A percentile compares a stretch with the other conserved stretches of the same genome.
phyloP scores from a whole-genome alignment of 2,329 filamentous ascomycete genomes.

The Fusarium pilosicola region DNA sequence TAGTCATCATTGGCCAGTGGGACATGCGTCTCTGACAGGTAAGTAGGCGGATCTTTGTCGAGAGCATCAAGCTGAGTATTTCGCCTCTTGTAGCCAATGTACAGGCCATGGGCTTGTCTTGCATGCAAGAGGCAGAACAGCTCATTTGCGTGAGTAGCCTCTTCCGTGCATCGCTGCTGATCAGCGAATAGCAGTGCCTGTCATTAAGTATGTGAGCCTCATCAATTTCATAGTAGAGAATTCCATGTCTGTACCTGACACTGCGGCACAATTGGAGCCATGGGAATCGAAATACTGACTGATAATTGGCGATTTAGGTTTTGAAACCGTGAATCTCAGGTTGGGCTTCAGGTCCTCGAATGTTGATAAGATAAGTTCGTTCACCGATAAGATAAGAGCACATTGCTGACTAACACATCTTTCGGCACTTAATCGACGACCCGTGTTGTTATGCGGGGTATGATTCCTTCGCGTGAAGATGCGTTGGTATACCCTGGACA shows the following conservation, averaged over 20 bases:
- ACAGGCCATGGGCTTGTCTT: conserved; percentile 37
- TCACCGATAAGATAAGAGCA: neutral
- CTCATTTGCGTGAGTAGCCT: conserved; percentile 37
- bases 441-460: neutral
- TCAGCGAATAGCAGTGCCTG: conserved; percentile 35
- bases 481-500: no score
- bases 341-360: neutral
- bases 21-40: conserved; percentile 12
- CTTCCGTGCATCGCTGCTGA: conserved; percentile 70
- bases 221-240: fast-evolving
- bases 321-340: neutral
- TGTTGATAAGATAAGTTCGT: fast-evolving
- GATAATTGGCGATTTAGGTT: neutral
- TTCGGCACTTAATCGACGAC: neutral
- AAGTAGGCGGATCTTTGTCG: conserved; percentile 24
- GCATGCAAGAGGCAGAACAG: conserved; percentile 43
- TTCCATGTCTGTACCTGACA: neutral
- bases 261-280: neutral
- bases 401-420: neutral
- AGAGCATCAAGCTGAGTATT: conserved; percentile 38
- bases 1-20: conserved; percentile 41
- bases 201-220: neutral
- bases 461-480: neutral
- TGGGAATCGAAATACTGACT: neutral
- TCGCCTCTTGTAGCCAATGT: conserved; percentile 43